Percentiles rank a stretch among this genome's conserved stretches.
These are phyloP conservation scores for Neurospora sp. DNA, from an alignment of 495 filamentous ascomycete genomes.

Conservation along the genomic window DNA sequence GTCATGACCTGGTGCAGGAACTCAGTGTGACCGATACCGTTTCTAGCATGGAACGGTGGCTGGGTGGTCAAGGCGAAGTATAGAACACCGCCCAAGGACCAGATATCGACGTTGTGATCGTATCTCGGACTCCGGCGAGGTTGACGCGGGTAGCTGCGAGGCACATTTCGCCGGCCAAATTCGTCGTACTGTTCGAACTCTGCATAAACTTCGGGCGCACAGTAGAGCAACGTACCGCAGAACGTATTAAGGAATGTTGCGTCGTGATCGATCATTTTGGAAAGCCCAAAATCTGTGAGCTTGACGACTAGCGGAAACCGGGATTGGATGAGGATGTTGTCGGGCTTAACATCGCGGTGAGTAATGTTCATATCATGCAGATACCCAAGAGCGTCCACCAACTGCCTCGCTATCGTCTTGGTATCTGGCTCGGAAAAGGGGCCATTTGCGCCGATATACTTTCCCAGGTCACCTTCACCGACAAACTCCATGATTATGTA, in stretches of 20 bases:
- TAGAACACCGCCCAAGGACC: conserved; percentile 86
- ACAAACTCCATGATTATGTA: conserved; percentile 93
- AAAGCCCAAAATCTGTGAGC: conserved; percentile 82
- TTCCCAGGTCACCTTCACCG: conserved; percentile 72
- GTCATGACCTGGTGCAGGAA: conserved; percentile 83
- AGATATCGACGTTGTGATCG: conserved; percentile 83
- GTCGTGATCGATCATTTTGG: conserved; percentile 79
- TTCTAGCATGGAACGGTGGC: conserved; percentile 67
- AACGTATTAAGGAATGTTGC: conserved; percentile 85
- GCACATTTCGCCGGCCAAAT: conserved; percentile 31
- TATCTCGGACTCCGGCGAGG: conserved; percentile 49
- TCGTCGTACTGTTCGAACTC: conserved; percentile 57
- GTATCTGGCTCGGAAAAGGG: conserved; percentile 58
- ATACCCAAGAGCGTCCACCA: conserved; percentile 76
- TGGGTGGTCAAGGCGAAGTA: conserved; percentile 66
- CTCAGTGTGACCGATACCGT: conserved; percentile 39
- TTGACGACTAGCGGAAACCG: conserved; percentile 60
- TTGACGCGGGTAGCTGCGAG: conserved; percentile 19
- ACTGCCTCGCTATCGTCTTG: conserved; percentile 60
- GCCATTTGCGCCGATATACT: conserved; percentile 49
- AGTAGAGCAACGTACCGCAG: conserved; percentile 91
- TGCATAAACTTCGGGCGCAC: conserved; percentile 90
- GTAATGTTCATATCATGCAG: conserved; percentile 80
- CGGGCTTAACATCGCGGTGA: conserved; percentile 94
- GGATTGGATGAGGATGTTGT: conserved; percentile 81